Percentiles rank a stretch among this genome's conserved stretches.
phyloP scores from a whole-genome alignment of 352 stramenopile genomes.

The Phytophthora parvispora region DNA sequence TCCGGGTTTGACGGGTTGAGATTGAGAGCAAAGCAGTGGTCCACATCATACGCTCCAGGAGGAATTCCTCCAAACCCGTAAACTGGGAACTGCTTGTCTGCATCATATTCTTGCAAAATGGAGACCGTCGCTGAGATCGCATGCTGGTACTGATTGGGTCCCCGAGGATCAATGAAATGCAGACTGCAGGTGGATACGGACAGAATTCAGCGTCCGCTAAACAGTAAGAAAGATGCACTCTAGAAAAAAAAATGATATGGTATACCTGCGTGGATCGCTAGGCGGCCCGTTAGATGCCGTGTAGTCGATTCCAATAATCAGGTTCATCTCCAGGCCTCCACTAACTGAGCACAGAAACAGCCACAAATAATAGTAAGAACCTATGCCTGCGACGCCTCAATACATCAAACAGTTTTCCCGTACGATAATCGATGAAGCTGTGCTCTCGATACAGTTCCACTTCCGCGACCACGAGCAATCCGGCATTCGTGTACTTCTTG shows the following conservation, averaged over 20 bases:
- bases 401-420: conserved; percentile 15
- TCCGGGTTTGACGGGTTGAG: conserved; percentile 75
- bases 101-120: conserved; percentile 80
- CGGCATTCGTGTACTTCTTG: conserved; percentile 80
- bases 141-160: conserved; percentile 85
- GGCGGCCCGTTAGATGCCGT: conserved; percentile 75
- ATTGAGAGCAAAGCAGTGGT: conserved; percentile 94
- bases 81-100: conserved; percentile 78
- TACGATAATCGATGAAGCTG: conserved; percentile 73
- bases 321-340: conserved; percentile 90
- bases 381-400: too few species aligned
- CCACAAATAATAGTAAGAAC: conserved; percentile 10
- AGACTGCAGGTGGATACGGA: conserved; percentile 41
- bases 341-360: conserved; percentile 40
- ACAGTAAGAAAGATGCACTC: not conserved
- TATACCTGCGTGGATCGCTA: conserved; percentile 53
- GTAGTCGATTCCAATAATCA: conserved; percentile 83
- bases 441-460: conserved; percentile 53
- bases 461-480: conserved; percentile 52
- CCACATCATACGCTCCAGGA: conserved; percentile 61
- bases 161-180: conserved; percentile 71
- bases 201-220: not conserved
- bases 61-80: conserved; percentile 90
- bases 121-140: conserved; percentile 68
- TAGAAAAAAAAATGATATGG: too few species aligned